These are phyloP conservation scores for Escovopsis weberi DNA, from an alignment of 2,329 filamentous ascomycete genomes.

Conservation along the genomic window DNA sequence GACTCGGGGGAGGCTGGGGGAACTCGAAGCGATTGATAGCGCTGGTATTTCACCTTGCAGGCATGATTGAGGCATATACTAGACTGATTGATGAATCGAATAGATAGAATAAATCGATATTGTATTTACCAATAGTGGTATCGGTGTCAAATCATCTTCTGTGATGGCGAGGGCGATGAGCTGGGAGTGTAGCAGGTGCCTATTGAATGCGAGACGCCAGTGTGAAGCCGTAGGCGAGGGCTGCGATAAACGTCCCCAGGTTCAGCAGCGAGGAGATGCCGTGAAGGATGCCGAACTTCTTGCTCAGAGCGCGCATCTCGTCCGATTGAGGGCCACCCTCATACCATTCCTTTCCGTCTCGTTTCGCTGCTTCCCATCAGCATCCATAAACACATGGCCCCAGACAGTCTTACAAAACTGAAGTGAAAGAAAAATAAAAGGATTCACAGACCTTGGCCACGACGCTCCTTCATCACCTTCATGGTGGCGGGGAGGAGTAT, in stretches of 20 bases:
- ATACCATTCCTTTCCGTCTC: slow-evolving; percentile 78
- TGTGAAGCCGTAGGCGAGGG: slow-evolving; percentile 63
- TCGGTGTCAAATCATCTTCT: too few species aligned
- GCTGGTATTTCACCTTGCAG: too few species aligned
- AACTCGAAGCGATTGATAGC: too few species aligned
- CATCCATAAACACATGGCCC: not conserved
- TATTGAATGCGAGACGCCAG: slow-evolving; percentile 49
- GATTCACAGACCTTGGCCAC: slow-evolving; percentile 53
- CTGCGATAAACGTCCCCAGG: slow-evolving; percentile 51
- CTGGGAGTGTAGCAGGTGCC: slow-evolving; percentile 9
- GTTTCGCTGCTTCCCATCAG: slow-evolving; percentile 44
- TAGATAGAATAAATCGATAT: too few species aligned
- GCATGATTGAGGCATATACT: too few species aligned
- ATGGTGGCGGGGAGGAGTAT: slow-evolving; percentile 64
- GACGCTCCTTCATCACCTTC: slow-evolving; percentile 58
- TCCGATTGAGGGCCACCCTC: slow-evolving; percentile 66
- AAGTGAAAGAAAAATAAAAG: too few species aligned
- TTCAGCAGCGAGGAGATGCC: slow-evolving; percentile 72
- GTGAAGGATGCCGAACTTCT: slow-evolving; percentile 64
- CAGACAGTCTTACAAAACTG: not conserved
- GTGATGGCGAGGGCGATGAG: not conserved
- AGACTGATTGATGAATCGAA: too few species aligned
- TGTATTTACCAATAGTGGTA: too few species aligned
- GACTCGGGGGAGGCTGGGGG: too few species aligned
- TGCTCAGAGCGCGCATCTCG: slow-evolving; percentile 72